phyloP scores from a whole-genome alignment of 2,329 filamentous ascomycete genomes.

The Trichoderma pleuroti region DNA sequence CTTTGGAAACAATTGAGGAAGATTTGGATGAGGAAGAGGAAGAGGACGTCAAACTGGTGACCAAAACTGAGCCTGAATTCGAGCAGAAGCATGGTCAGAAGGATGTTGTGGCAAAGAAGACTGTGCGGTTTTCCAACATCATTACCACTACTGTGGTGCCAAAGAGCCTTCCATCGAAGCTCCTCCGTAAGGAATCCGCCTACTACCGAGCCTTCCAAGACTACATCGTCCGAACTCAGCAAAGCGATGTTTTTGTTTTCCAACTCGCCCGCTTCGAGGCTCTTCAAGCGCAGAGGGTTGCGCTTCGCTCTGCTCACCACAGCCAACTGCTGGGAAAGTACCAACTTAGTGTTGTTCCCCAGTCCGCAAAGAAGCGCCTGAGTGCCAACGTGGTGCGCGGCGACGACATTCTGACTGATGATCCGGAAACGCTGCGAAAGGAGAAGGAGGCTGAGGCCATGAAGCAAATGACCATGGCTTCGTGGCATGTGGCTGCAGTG shows the following conservation, averaged over 20 bases:
- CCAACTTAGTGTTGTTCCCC: constrained; percentile 67
- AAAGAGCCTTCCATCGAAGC: constrained; percentile 50
- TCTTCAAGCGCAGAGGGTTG: constrained; percentile 77
- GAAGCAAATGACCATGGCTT: constrained; percentile 61
- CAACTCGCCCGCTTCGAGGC: constrained; percentile 83
- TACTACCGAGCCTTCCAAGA: constrained; percentile 87
- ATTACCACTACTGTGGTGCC: constrained; percentile 45
- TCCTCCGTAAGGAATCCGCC: constrained; percentile 63
- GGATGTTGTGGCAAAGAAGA: constrained; percentile 57
- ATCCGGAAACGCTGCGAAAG: constrained; percentile 58
- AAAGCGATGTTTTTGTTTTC: constrained; percentile 77
- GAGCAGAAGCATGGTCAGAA: constrained; percentile 23
- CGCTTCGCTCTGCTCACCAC: constrained; percentile 67
- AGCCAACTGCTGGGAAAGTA: constrained; percentile 83
- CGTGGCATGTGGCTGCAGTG: constrained; percentile 59
- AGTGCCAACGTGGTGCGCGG: constrained; percentile 70
- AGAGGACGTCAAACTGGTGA: constrained; percentile 18
- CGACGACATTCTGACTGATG: constrained; percentile 60
- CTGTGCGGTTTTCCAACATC: constrained; percentile 67
- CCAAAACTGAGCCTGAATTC: constrained; percentile 28
- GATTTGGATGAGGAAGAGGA: constrained; percentile 28
- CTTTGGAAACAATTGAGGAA: constrained; percentile 35
- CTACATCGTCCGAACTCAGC: constrained; percentile 62
- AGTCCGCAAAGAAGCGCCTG: constrained; percentile 67
- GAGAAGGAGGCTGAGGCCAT: constrained; percentile 82